Percentiles rank a stretch among this genome's conserved stretches.
These are phyloP conservation scores for Rhizopogon sp. DNA, from an alignment of 768 basidiomycete genomes.

Conservation along the genomic window DNA sequence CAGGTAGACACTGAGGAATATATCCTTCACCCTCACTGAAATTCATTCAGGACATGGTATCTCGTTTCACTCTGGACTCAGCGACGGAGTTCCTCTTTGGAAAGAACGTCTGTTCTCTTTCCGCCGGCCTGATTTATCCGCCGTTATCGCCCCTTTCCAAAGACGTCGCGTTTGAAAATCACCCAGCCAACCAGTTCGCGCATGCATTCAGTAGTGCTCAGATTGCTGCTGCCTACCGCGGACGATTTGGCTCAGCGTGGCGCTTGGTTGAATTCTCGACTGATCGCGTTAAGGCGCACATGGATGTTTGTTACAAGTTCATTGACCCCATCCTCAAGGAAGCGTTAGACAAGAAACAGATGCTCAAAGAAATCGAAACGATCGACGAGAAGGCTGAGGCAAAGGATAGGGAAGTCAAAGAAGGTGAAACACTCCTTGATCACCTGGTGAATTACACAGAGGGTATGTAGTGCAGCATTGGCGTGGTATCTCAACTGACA, in stretches of 20 bases:
- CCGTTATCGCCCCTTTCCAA: slow-evolving; percentile 15
- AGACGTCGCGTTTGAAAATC: slow-evolving; percentile 18
- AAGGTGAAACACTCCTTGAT: slow-evolving; percentile 43
- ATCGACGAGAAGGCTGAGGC: slow-evolving; percentile 4
- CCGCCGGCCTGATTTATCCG: slow-evolving; percentile 33
- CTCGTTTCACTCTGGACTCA: slow-evolving; percentile 51
- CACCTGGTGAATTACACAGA: slow-evolving; percentile 52
- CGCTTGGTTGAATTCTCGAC: slow-evolving; percentile 40
- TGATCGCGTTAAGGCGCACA: slow-evolving; percentile 32
- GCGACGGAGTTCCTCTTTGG: slow-evolving; percentile 56
- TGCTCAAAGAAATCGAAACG: slow-evolving; percentile 8
- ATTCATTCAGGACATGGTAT: slow-evolving; percentile 27
- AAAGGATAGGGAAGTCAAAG: slow-evolving; percentile 25
- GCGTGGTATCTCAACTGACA: background rate
- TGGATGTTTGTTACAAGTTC: slow-evolving; percentile 39
- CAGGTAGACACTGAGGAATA: slow-evolving; percentile 21
- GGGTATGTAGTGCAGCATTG: slow-evolving; percentile 27
- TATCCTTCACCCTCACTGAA: slow-evolving; percentile 3
- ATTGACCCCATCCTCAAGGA: slow-evolving; percentile 44
- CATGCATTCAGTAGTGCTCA: slow-evolving; percentile 37
- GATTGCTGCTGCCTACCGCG: slow-evolving; percentile 23
- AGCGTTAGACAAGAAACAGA: slow-evolving; percentile 32
- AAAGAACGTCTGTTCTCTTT: slow-evolving; percentile 29
- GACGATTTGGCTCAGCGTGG: slow-evolving; percentile 37
- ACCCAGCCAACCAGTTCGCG: slow-evolving; percentile 32